Conservation (phyloP, 257 asterid genomes). For the Marsdenia floribunda region DNA sequence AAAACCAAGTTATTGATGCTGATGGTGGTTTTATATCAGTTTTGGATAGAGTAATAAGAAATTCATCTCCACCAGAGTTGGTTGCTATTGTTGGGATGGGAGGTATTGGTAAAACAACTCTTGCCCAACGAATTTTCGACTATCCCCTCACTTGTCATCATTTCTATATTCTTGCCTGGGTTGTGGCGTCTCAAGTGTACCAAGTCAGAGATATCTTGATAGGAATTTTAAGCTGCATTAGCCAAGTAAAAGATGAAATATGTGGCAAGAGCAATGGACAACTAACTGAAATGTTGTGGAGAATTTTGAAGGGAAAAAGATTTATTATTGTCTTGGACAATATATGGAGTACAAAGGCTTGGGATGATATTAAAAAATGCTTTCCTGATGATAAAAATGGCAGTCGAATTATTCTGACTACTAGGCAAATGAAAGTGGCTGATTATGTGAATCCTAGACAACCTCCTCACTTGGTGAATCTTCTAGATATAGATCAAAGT, state of each 20-base stretch:
- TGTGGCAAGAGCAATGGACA: not conserved
- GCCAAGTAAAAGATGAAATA: not conserved
- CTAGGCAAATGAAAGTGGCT: not conserved
- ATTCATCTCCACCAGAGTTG: not conserved
- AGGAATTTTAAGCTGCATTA: not conserved
- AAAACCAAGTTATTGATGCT: not conserved
- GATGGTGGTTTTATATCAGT: not conserved
- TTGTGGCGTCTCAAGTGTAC: not conserved
- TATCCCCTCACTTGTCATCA: not conserved
- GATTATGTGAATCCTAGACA: not conserved
- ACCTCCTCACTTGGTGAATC: not conserved
- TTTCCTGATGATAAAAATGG: not conserved
- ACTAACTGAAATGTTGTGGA: not conserved
- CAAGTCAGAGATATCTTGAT: not conserved
- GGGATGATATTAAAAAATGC: not conserved
- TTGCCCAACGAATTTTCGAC: not conserved
- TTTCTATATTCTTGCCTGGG: not conserved
- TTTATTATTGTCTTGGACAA: not conserved
- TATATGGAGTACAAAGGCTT: not conserved
- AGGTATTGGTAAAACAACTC: constrained; percentile 3
- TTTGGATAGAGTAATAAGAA: not conserved
- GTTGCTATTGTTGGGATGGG: not conserved
- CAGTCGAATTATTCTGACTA: not conserved
- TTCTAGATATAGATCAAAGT: not conserved
- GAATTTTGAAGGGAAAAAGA: not conserved